Evolutionary conservation across 2,329 filamentous ascomycete genomes (phyloP).

Genomic region (Cercospora zeae-maydis): DNA sequence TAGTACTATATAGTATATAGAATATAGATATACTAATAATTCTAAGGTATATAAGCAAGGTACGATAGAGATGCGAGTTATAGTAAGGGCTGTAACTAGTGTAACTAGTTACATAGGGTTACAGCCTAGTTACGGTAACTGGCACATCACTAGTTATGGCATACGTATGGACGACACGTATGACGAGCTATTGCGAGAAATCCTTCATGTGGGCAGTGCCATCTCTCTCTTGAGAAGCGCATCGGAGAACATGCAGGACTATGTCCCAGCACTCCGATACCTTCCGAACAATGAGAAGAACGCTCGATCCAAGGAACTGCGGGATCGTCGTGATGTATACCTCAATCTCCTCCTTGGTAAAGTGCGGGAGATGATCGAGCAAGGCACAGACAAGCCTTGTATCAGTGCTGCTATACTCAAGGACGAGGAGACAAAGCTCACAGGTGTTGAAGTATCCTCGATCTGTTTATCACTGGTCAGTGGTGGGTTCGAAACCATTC

Average conservation of each 20-base stretch:
- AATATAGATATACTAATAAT: no score
- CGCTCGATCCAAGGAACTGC: slow-evolving; percentile 45
- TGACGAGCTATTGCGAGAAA: slow-evolving; percentile 51
- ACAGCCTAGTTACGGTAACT: no score
- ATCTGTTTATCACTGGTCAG: slow-evolving; percentile 54
- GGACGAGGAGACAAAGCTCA: slow-evolving; percentile 53
- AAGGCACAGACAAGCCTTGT: slow-evolving; percentile 53
- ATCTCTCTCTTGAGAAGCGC: slow-evolving; percentile 51
- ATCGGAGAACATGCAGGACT: slow-evolving; percentile 54
- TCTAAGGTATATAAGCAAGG: no score
- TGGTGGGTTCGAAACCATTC: slow-evolving; percentile 55
- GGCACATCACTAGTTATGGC: no score
- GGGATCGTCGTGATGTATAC: slow-evolving; percentile 44
- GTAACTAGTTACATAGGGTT: no score
- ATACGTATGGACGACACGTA: slow-evolving; percentile 55
- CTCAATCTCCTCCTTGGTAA: slow-evolving; percentile 33
- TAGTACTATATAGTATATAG: no score
- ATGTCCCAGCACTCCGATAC: slow-evolving; percentile 49
- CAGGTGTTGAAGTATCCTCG: slow-evolving; percentile 52
- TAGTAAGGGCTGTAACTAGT: no score
- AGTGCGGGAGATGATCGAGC: slow-evolving; percentile 50
- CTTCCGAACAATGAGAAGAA: slow-evolving; percentile 54
- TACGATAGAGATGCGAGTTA: no score
- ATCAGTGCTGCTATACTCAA: slow-evolving; percentile 54
- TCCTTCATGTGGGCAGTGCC: slow-evolving; percentile 52